Percentiles rank a stretch among this genome's conserved stretches.
Conservation (phyloP, 768 basidiomycete genomes). For the Leccinum truebloodii region DNA sequence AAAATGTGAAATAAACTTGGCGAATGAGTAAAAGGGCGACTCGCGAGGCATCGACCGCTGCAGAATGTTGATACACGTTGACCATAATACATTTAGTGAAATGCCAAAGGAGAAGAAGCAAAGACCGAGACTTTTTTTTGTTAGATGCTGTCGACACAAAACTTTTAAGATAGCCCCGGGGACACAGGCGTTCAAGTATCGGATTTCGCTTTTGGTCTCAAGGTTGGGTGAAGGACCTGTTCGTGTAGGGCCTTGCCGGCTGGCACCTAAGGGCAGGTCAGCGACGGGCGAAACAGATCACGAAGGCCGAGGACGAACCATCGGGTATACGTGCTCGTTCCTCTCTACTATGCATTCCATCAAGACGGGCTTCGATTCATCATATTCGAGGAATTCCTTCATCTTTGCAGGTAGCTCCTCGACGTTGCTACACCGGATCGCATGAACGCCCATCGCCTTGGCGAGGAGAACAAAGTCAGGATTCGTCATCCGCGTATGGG, state of each 20-base stretch:
- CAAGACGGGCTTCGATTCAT: slow-evolving; percentile 80
- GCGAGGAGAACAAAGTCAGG: slow-evolving; percentile 94
- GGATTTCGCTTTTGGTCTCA: slow-evolving; percentile 35
- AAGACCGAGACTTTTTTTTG: background rate
- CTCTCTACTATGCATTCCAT: slow-evolving; percentile 88
- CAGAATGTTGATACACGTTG: slow-evolving; percentile 28
- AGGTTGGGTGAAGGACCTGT: slow-evolving; percentile 73
- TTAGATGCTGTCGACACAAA: background rate
- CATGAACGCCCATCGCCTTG: slow-evolving; percentile 89
- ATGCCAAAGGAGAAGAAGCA: slow-evolving; percentile 6
- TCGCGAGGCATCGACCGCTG: background rate
- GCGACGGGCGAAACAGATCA: background rate
- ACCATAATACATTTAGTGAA: slow-evolving; percentile 20
- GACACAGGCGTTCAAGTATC: slow-evolving; percentile 17
- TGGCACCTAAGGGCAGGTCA: slow-evolving; percentile 54
- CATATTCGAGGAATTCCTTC: slow-evolving; percentile 98
- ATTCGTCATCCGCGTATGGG: slow-evolving; percentile 94
- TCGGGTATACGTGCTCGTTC: slow-evolving; percentile 89
- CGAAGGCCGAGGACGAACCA: slow-evolving; percentile 49
- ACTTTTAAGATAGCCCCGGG: background rate
- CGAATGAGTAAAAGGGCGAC: background rate
- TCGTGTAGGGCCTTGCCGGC: slow-evolving; percentile 96
- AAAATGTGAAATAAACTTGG: background rate
- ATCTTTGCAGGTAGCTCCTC: slow-evolving; percentile 91
- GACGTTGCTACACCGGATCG: slow-evolving; percentile 67